A percentile compares a stretch with the other conserved stretches of the same genome.
Evolutionary conservation across 148 eudicot genomes (phyloP).

Genomic region (Tetragonia tetragonoides): DNA sequence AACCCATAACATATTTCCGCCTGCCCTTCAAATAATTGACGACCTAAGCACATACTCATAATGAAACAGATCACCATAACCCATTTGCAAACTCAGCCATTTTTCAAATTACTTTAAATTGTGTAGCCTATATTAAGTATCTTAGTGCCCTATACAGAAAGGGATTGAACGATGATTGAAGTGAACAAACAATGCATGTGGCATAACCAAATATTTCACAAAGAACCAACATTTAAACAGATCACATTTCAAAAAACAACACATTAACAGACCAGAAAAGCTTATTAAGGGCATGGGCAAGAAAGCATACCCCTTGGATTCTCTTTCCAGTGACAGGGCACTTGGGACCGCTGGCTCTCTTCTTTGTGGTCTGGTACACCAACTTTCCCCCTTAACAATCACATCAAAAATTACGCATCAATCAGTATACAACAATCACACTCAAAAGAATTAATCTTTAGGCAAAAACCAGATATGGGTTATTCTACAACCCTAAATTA

Average conservation of each 20-base stretch:
- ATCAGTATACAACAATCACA: not conserved
- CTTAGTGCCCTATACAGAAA: not conserved
- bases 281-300: not conserved
- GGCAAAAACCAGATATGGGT: too few relatives aligned
- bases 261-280: not conserved
- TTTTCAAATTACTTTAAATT: not conserved
- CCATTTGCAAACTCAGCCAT: not conserved
- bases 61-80: too few relatives aligned
- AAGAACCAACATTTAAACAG: not conserved
- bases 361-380: slow-evolving; percentile 71
- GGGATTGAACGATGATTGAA: not conserved
- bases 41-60: too few relatives aligned
- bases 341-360: slow-evolving; percentile 82
- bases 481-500: not conserved
- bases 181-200: not conserved
- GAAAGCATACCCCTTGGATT: slow-evolving; percentile 70
- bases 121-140: not conserved
- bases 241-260: not conserved
- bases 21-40: not conserved
- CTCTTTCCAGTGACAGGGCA: slow-evolving; percentile 83
- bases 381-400: slow-evolving; percentile 45
- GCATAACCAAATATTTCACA: not conserved
- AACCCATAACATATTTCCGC: not conserved
- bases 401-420: not conserved
- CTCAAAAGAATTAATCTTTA: not conserved